phyloP scores from a whole-genome alignment of 768 basidiomycete species.

The Hygrocybe coccinea region DNA sequence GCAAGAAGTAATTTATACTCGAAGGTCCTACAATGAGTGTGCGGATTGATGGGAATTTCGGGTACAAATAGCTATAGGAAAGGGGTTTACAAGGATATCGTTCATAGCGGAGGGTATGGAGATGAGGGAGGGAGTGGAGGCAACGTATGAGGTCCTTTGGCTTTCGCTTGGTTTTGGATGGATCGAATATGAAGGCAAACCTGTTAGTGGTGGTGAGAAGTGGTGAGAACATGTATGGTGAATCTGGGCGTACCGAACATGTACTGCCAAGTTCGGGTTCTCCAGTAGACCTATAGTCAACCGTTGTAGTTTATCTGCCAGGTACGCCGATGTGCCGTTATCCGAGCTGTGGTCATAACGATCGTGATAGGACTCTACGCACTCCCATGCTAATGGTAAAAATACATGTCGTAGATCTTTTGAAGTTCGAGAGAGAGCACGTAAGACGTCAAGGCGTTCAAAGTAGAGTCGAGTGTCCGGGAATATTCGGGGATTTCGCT shows the following conservation, averaged over 20 bases:
- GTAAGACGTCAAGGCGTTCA: neutral
- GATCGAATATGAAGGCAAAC: neutral
- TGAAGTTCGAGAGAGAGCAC: neutral
- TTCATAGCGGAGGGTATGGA: neutral
- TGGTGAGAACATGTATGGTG: neutral
- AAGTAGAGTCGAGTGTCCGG: neutral
- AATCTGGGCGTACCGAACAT: neutral
- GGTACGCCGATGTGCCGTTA: too few relatives aligned
- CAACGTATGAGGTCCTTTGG: neutral
- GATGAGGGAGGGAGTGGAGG: neutral
- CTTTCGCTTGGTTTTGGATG: neutral
- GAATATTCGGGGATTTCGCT: too few relatives aligned
- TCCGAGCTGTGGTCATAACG: too few relatives aligned
- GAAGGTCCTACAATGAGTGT: neutral
- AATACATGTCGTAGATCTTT: neutral
- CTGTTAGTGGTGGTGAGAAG: neutral
- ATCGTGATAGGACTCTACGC: neutral
- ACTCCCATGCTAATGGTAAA: neutral
- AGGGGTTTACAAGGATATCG: neutral
- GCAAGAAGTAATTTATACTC: neutral
- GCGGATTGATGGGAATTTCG: neutral
- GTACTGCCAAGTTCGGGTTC: neutral
- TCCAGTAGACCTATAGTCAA: neutral
- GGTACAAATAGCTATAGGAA: neutral
- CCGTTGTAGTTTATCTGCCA: neutral